Base-by-base conservation (phyloP, 2,329 filamentous ascomycete species). In the Arthroderma sp. region DNA sequence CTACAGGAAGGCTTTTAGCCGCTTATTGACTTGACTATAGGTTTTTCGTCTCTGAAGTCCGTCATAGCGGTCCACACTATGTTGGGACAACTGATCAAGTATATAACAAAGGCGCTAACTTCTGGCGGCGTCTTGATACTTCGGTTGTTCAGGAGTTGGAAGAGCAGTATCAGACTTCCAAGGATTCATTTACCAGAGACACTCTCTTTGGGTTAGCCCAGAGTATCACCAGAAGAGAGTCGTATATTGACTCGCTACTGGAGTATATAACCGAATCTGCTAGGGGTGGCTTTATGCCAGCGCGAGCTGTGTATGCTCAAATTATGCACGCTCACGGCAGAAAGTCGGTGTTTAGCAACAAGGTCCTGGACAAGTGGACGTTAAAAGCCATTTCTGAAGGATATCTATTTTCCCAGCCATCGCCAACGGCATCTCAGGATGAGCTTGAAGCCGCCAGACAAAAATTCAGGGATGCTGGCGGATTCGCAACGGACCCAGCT, bases 101-200 rank as follows among this genome's bases (percentile, higher is more conserved):
- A 11, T 65, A 67, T 47, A 67, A 67, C 44, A 66, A 66, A 60
- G 66, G 66, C 0, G 62, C 66, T 1, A 58, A 63, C 1, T 67
- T 67, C 43, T 67, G 65, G 66, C 66, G 65, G 53, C 47, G 62
- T 25, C 61, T 67, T 0, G 65, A 67, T 31, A 53, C 57, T 1
- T 59, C 63, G 31, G 63, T 67, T 13, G 58, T 62, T 9, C 38
- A 54, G 11, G 65, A 67, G 51, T 60, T 67, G 1, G 65, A 66
- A 52, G 55, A 60, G 9, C 66, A 67, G 54, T 63, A 65, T 56
- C 33, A 35, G 13, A 49, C 60, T 4, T 59, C 57, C 2, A 54
- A 44, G n/a, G 61, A 57, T 28, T 44, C 43, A 3, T 57, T 51
- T 1, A 55, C 60, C 19, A 56, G 56, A 0, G 64, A 66, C 56